A percentile compares a stretch with the other conserved stretches of the same genome.
Conservation (phyloP, 2,329 filamentous ascomycete species). For the Trichoderma endophyticum region DNA sequence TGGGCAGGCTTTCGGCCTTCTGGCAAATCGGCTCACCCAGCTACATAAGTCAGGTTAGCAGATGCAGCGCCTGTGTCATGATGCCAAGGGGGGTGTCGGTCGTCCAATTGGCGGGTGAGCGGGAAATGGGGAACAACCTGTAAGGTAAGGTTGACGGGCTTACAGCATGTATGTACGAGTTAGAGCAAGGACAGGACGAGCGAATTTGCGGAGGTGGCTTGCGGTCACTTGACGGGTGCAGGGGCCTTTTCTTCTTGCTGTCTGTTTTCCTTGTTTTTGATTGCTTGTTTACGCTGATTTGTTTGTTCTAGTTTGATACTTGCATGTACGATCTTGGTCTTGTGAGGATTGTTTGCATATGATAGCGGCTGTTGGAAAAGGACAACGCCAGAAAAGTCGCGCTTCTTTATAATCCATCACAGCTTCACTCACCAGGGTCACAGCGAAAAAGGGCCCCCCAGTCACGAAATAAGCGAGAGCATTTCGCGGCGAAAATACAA, state of each 20-base stretch:
- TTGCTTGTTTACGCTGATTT: neutral
- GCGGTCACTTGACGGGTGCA: constrained; percentile 17
- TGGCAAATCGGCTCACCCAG: neutral
- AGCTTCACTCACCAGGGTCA: too few relatives aligned
- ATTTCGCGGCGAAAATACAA: neutral
- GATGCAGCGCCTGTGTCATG: neutral
- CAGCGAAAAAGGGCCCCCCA: neutral
- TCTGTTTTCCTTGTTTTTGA: neutral
- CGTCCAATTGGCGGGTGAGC: neutral
- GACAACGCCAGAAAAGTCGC: neutral
- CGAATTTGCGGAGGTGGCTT: constrained; percentile 18
- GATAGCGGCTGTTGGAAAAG: neutral
- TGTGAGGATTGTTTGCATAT: neutral
- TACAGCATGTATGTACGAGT: neutral
- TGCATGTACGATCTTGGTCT: neutral
- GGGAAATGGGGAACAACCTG: neutral
- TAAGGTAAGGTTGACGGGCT: neutral
- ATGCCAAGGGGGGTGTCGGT: neutral
- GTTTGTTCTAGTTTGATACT: neutral
- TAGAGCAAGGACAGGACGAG: neutral
- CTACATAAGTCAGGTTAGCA: neutral
- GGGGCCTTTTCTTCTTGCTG: neutral
- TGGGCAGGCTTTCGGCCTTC: neutral
- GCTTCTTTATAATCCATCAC: neutral
- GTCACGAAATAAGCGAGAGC: neutral